Percentiles rank a stretch among this genome's conserved stretches.
Evolutionary conservation across 2,329 filamentous ascomycete genomes (phyloP).

Genomic region (Sporothrix phasma): DNA sequence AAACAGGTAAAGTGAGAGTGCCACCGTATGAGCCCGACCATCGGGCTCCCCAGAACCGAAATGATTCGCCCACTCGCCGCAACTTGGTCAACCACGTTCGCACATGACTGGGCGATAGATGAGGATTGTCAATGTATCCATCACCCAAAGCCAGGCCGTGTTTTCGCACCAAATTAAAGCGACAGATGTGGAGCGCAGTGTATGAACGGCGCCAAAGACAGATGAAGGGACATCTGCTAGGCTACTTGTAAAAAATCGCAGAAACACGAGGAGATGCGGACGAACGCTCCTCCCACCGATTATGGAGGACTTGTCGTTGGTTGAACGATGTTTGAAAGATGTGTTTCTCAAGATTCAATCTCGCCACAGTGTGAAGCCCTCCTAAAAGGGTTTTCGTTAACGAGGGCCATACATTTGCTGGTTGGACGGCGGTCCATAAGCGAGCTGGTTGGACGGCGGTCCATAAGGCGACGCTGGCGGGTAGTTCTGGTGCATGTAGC

Average conservation of each 20-base stretch:
- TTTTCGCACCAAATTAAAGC: neutral
- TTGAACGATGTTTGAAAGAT: neutral
- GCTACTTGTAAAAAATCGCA: slow-evolving; percentile 24
- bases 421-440: slow-evolving; percentile 46
- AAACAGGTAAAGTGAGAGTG: neutral
- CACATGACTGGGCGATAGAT: neutral
- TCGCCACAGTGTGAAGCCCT: neutral
- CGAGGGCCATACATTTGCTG: slow-evolving; percentile 51
- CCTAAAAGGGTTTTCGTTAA: neutral
- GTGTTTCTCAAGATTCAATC: no score
- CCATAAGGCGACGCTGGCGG: slow-evolving; percentile 50
- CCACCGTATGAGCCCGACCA: neutral
- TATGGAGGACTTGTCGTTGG: neutral
- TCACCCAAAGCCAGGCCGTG: neutral
- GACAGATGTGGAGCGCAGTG: neutral
- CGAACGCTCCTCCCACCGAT: neutral
- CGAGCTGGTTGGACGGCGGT: slow-evolving; percentile 43
- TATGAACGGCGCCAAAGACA: neutral
- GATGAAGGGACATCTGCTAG: neutral
- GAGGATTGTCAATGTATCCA: neutral
- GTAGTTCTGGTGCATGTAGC: slow-evolving; percentile 48
- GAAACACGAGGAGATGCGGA: slow-evolving; percentile 19
- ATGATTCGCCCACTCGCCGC: neutral
- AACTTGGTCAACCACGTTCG: neutral
- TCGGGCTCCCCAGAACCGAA: neutral